Base-by-base conservation (phyloP, 805 yeast species). In the Alloascoidea africana region DNA sequence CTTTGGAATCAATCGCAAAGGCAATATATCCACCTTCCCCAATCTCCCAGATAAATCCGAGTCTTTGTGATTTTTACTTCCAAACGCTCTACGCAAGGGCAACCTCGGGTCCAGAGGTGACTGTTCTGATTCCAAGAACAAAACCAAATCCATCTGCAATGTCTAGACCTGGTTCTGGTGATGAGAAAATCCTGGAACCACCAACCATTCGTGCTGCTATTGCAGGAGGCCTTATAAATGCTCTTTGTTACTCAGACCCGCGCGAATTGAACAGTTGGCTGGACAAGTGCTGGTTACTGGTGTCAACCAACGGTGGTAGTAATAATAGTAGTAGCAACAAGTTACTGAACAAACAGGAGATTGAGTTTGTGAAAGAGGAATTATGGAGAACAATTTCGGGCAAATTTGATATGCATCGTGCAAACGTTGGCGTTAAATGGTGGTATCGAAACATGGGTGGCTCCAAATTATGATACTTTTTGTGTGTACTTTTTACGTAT, bases 341-440 rank as follows among this genome's bases (percentile, higher is more conserved):
- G 44, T 49, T 19, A 16, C 46, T 30, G 34, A 37, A 5, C 46
- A 43, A 15, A 42, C 42, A 43, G 17, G 81, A 75, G 45, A 48
- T 46, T 15, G 41, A 42, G 2, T 64, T 53, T 30, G 55, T 76
- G 38, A 48, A 56, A 8, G 56, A 53, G 15, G 51, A 52, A 34
- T 47, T 74, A 35, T 76, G 83, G 79, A 64, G 62, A 32, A 56
- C 65, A 17, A 50, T 78, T 3, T 65, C 77, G 36, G 78, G 72
- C 44, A 75, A 70, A 41, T 58, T 70, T 39, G 78, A 73, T 44
- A 56, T 72, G 39, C 73, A 71, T 43, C 60, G 77, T 44, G 67
- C 73, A 3, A 68, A 65, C 33, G 39, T 70, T 32, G 81, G 72
- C 1, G 62, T 70, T 37, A 54, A 55, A 16, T 76, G 83, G 82